Conservation (phyloP, 73 alveolate genomes). For the Loxodes magnus region DNA sequence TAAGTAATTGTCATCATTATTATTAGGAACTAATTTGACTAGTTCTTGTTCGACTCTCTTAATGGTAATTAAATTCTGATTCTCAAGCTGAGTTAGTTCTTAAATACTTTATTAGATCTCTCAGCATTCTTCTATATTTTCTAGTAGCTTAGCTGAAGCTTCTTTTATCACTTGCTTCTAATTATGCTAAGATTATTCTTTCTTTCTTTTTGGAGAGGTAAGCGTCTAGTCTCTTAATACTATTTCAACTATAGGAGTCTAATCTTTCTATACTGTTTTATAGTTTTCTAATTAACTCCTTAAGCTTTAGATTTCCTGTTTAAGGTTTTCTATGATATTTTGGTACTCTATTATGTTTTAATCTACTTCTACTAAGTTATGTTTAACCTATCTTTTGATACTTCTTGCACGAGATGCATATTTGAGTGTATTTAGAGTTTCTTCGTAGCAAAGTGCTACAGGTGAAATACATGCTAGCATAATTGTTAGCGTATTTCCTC, state of each 20-base stretch:
- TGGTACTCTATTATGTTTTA: neutral
- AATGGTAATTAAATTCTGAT: neutral
- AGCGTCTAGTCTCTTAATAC: neutral
- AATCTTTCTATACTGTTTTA: neutral
- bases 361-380: neutral
- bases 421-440: conserved; percentile 7
- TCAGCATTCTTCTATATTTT: conserved; percentile 4
- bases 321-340: conserved; percentile 26
- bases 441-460: conserved; percentile 56
- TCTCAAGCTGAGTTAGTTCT: neutral
- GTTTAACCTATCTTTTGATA: neutral
- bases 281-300: conserved; percentile 24
- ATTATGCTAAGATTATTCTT: neutral
- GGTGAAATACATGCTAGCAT: conserved; percentile 39
- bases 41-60: neutral
- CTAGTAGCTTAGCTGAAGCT: neutral
- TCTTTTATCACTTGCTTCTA: neutral
- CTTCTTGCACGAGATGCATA: conserved; percentile 4
- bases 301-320: conserved; percentile 37
- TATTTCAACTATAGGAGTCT: neutral
- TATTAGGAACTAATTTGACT: neutral
- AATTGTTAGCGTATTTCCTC: conserved; percentile 32
- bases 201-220: neutral
- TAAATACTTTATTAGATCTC: neutral
- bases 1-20: neutral